phyloP scores from a whole-genome alignment of 306 rosid species.

The Cicer bijugum region DNA sequence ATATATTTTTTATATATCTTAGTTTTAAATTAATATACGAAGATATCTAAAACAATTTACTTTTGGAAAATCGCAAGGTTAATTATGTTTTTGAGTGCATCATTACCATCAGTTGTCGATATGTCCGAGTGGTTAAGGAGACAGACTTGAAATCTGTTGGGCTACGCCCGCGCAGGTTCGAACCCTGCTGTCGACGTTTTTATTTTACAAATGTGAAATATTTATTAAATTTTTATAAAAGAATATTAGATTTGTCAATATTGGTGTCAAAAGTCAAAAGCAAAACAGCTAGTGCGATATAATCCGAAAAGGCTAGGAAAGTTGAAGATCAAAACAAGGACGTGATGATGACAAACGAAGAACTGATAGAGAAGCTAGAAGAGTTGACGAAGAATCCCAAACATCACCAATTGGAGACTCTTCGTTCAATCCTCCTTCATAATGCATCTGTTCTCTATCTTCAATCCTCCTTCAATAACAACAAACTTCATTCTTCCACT shows the following conservation, averaged over 20 bases:
- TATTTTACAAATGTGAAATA: no score
- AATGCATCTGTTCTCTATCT: conserved; percentile 55
- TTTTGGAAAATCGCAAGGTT: no score
- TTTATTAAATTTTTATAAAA: background rate
- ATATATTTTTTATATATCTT: no score
- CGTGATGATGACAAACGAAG: conserved; percentile 54
- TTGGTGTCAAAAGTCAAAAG: background rate
- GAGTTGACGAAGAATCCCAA: conserved; percentile 51
- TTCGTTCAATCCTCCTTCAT: conserved; percentile 54
- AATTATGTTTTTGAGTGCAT: background rate
- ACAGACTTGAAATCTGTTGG: conserved; percentile 63
- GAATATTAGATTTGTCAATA: no score
- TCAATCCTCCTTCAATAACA: conserved; percentile 34
- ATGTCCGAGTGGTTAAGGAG: conserved; percentile 67
- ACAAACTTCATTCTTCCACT: conserved; percentile 37
- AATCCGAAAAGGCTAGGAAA: background rate
- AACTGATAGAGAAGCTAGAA: conserved; percentile 51
- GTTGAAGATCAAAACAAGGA: background rate
- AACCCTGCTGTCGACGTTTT: conserved; percentile 56
- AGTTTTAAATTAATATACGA: no score
- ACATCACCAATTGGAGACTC: conserved; percentile 53
- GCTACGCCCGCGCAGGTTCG: conserved; percentile 64
- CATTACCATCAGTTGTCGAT: background rate
- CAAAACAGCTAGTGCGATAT: background rate
- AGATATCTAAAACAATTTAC: no score